Evolutionary conservation across 225 moss, liverwort and hornwort genomes (phyloP).

Genomic region (Lunularia cruciata): DNA sequence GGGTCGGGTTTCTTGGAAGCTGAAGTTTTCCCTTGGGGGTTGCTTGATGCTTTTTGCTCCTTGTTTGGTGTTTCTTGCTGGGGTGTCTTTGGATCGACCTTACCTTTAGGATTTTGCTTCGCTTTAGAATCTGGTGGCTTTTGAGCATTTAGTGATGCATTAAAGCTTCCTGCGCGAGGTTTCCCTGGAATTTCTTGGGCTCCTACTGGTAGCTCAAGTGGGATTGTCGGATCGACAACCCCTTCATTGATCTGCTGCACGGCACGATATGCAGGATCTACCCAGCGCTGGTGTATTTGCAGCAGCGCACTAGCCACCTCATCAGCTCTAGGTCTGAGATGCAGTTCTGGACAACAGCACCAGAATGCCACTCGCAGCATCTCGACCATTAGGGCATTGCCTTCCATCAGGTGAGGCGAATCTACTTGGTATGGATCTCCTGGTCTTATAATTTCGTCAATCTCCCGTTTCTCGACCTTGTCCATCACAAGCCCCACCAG

Average conservation of each 20-base stretch:
- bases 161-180: no score
- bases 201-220: background rate
- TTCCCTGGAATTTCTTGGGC: no score
- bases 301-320: slow-evolving; percentile 33
- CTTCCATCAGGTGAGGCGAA: slow-evolving; percentile 30
- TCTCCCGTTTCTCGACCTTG: slow-evolving; percentile 23
- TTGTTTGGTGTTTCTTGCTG: no score
- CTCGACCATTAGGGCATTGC: slow-evolving; percentile 30
- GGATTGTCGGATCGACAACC: slow-evolving; percentile 16
- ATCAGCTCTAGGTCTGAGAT: slow-evolving; percentile 30
- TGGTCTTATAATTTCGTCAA: slow-evolving; percentile 24
- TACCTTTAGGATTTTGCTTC: no score
- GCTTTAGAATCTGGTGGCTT: no score
- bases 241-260: slow-evolving; percentile 28
- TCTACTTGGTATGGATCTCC: slow-evolving; percentile 29
- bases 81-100: no score
- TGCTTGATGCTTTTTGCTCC: no score
- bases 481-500: slow-evolving; percentile 39
- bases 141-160: no score
- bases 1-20: no score
- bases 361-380: slow-evolving; percentile 32
- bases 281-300: slow-evolving; percentile 32
- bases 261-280: slow-evolving; percentile 28
- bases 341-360: slow-evolving; percentile 38
- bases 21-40: no score